Conservation (phyloP, 73 alveolate species). For the Blepharisma japonicum region DNA sequence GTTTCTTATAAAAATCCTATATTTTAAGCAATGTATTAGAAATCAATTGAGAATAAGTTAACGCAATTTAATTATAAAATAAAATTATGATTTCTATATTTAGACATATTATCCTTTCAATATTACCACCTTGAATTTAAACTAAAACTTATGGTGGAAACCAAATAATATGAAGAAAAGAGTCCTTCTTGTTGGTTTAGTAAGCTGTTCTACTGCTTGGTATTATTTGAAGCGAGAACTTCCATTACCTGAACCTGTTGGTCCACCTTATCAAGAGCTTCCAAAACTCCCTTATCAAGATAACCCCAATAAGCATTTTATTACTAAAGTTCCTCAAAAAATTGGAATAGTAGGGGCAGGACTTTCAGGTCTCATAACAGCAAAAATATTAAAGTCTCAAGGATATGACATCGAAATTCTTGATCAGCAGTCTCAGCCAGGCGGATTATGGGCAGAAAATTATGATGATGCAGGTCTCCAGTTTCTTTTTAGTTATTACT, state of each 20-base stretch:
- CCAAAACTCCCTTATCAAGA: background rate
- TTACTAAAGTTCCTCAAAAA: background rate
- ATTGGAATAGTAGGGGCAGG: background rate
- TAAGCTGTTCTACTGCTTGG: too few species aligned
- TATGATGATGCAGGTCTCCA: slow-evolving; percentile 14
- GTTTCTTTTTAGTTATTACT: background rate
- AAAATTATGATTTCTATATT: too few species aligned
- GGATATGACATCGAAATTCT: slow-evolving; percentile 15
- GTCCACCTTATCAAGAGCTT: slow-evolving; percentile 7
- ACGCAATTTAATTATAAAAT: too few species aligned
- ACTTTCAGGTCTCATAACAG: slow-evolving; percentile 1
- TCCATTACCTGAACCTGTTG: background rate
- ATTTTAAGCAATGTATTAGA: too few species aligned
- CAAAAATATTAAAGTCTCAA: background rate
- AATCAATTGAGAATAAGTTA: too few species aligned
- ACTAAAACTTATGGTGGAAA: too few species aligned
- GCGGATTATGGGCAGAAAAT: background rate
- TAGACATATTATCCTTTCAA: too few species aligned
- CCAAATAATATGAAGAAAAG: too few species aligned
- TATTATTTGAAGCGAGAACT: too few species aligned
- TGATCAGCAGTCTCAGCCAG: background rate
- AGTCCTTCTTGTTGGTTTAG: too few species aligned
- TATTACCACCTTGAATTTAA: too few species aligned
- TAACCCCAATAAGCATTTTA: background rate
- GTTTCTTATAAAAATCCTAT: too few species aligned